Evolutionary conservation across 208 protist species (phyloP), one percentile per base, ranked within the genome.

Genomic region (Crithidia bombi): DNA sequence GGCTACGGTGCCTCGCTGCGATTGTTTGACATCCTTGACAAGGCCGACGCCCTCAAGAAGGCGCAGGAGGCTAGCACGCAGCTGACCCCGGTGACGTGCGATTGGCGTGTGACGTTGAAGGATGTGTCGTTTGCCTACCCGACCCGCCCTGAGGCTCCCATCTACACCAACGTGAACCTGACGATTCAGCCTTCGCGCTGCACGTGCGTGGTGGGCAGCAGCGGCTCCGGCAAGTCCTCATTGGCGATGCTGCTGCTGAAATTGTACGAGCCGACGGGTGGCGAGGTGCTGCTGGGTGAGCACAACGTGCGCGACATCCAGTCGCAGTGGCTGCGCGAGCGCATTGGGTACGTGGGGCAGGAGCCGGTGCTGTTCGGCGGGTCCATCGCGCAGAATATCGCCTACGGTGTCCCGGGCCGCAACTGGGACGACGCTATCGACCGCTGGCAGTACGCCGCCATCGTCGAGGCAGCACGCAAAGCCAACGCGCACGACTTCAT

Each of bases 401-500:
- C 88, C 21, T 97, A 94, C 78, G 90, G 88, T 44, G 54, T 85
- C 6, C 56, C 75, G 11, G 79, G 75, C 28, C 86, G 86, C 63
- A 78, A 92, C 57, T 94, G 89, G 82, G 90, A 86, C 33, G 90
- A 92, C 61, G 67, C 82, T 25, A 78, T 93, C 35, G 87, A 95
- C 36, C 79, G 79, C 17, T 96, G 91, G 87, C 77, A 86, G 11
- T 86, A 90, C 64, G 64, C 80, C 41, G 64, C 85, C 25, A 73
- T 93, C 47, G 78, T 93, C 4, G 81, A 92, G 26, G 87, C 86
- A 26, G 82, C 85, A 0, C 85, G 66, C 15, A 76, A 81, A 62
- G 89, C 90, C 15, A 97, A 98, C 73, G 89, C 85, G 17, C 91
- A 98, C 73, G 89, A 98, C 26, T 97, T 97, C 68, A 96, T 98